phyloP scores from a whole-genome alignment of 345 rosid species.

The Populus pruinosa region DNA sequence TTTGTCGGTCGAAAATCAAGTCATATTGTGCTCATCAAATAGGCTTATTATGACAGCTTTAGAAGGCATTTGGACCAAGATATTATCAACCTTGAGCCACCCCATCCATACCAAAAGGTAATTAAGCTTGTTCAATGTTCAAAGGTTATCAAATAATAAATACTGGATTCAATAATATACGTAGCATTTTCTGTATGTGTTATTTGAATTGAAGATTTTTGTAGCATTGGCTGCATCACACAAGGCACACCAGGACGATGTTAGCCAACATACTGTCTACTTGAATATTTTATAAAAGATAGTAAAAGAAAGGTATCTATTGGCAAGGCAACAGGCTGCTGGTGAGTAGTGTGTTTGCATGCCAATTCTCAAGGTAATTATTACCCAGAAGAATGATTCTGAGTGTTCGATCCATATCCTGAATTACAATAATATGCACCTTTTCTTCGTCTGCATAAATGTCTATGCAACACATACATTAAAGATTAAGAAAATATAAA shows the following conservation, averaged over 20 bases:
- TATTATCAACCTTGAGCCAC: slow-evolving; percentile 50
- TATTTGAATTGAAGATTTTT: slow-evolving; percentile 38
- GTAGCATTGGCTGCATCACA: slow-evolving; percentile 61
- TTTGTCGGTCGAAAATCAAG: slow-evolving; percentile 66
- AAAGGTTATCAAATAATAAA: not conserved
- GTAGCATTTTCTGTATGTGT: not conserved
- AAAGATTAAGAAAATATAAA: too few species aligned
- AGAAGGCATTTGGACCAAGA: slow-evolving; percentile 54
- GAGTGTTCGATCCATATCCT: not conserved
- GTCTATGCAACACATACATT: not conserved
- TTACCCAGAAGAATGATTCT: not conserved
- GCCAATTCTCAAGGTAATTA: not conserved
- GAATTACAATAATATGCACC: not conserved
- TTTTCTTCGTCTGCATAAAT: not conserved
- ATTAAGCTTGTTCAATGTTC: not conserved
- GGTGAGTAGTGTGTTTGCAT: not conserved
- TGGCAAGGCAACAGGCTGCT: not conserved
- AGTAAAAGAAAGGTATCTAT: not conserved
- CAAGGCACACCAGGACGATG: slow-evolving; percentile 59
- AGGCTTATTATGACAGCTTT: slow-evolving; percentile 46
- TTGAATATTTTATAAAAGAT: too few species aligned
- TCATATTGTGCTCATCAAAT: slow-evolving; percentile 46
- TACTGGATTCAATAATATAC: not conserved
- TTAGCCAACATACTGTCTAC: slow-evolving; percentile 39
- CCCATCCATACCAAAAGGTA: slow-evolving; percentile 62